Evolutionary conservation across 805 yeast species (phyloP), one percentile per base, ranked within the genome.

Genomic region (Saturnispora kantuleensis): DNA sequence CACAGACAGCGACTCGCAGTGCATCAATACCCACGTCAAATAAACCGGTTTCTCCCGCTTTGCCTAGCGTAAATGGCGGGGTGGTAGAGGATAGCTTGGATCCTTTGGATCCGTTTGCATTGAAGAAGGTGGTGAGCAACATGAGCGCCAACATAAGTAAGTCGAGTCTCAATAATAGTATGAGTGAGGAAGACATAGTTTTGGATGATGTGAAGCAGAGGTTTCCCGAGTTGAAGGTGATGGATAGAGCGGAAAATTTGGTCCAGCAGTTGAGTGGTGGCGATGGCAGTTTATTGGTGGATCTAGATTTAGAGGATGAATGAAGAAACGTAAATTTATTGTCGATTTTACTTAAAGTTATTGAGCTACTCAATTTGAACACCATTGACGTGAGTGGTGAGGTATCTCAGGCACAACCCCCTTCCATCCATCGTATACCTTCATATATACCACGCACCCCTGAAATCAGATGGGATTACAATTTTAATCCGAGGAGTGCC

Each of bases 261-360:
- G 35, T 38, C 17, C 16, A 16, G 9, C 35, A 38, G 17, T 38
- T 38, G 15, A 38, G 41, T 38, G 41, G 41, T 10, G 41, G 30
- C 10, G 10, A 11, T 8, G 34, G 34, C 15, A 18, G 21, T 31
- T 11, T 30, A 10, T 35, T 35, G 10, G 35, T 30, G 18, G 31
- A 17, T 16, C 9, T 29, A 11, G 32, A 38, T 31, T 11, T 30
- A 38, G 35, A 13, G 12, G 18, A 17, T 29, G 41, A 30, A 10
- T n/a, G 29, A 13, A 13, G 12, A 35, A 16, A 21, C 26, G 26
- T 21, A 21, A 21, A 21, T 21, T 21, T 21, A 21, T 4, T 21
- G 26, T 21, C 26, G 26, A 5, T 5, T 21, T 21, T 21, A 21
- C 26, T 21, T 21, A 5, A 21, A 21, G 26, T 21, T 21, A 21